Evolutionary conservation across 2,329 filamentous ascomycete species (phyloP).

Genomic region (Xylariaceae sp.): DNA sequence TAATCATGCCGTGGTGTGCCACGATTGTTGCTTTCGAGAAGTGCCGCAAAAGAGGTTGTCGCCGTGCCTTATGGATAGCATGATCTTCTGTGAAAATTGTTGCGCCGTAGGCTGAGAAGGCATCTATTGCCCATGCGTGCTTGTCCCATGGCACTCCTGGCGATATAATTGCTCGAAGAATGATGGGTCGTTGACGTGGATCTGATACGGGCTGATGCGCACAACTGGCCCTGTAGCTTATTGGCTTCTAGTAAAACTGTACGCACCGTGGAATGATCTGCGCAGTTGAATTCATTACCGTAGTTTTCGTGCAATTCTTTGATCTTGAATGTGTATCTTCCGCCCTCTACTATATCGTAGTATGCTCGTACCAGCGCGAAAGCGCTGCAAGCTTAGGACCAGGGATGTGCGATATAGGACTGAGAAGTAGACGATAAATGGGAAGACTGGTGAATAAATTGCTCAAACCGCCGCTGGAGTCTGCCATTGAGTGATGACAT

Average conservation of each 20-base stretch:
- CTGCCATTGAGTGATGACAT: neutral
- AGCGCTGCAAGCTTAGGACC: constrained; percentile 23
- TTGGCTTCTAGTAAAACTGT: neutral
- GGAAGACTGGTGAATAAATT: neutral
- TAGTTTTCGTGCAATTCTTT: constrained; percentile 24
- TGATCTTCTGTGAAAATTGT: constrained; percentile 16
- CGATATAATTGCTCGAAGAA: constrained; percentile 17
- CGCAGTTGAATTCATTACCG: constrained; percentile 11
- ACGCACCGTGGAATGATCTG: neutral
- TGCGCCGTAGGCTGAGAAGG: constrained; percentile 11
- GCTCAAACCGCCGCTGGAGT: neutral
- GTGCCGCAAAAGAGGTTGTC: constrained; percentile 17
- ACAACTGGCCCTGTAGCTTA: constrained; percentile 12
- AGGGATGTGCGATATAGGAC: constrained; percentile 9
- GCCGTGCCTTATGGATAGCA: constrained; percentile 18
- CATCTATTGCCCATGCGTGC: constrained; percentile 15
- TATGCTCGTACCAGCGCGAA: constrained; percentile 18
- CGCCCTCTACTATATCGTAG: constrained; percentile 18
- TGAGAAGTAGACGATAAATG: neutral
- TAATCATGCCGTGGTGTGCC: constrained; percentile 13
- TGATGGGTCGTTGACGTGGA: constrained; percentile 18
- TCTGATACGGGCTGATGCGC: constrained; percentile 19
- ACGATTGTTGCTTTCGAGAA: constrained; percentile 22
- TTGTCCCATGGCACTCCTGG: constrained; percentile 17
- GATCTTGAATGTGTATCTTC: constrained; percentile 23